These are phyloP conservation scores for Chalara sp. DNA, from an alignment of 2,329 filamentous ascomycete species.

Conservation along the genomic window DNA sequence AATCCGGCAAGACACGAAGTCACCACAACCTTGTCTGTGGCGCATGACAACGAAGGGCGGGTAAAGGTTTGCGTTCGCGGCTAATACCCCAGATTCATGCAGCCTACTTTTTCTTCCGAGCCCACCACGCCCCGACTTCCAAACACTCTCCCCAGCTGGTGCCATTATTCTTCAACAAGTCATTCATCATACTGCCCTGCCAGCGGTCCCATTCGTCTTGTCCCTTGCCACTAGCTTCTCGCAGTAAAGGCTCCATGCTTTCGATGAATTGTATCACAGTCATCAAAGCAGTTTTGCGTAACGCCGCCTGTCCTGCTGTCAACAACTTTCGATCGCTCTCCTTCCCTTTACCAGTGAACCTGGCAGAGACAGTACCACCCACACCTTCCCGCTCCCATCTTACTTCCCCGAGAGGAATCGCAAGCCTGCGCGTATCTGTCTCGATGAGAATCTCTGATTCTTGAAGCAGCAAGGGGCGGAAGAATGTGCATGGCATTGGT, in stretches of 20 bases:
- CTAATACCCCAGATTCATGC: not conserved
- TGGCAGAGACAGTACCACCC: constrained; percentile 53
- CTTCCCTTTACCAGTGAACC: constrained; percentile 43
- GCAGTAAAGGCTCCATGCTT: constrained; percentile 73
- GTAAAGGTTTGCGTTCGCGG: not conserved
- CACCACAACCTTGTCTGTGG: too few species aligned
- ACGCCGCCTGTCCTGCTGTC: constrained; percentile 59
- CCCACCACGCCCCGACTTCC: constrained; percentile 82
- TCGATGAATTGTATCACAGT: constrained; percentile 80
- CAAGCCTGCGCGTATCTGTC: constrained; percentile 68
- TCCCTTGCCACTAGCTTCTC: constrained; percentile 78
- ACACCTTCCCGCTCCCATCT: constrained; percentile 79
- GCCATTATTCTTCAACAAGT: constrained; percentile 72
- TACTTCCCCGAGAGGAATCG: constrained; percentile 79
- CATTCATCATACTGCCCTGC: constrained; percentile 80
- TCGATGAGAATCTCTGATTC: constrained; percentile 67
- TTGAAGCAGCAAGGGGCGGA: constrained; percentile 72
- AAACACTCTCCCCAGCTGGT: constrained; percentile 81
- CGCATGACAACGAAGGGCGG: too few species aligned
- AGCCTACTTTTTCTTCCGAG: constrained; percentile 67
- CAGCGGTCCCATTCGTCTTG: constrained; percentile 90
- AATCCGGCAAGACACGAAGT: too few species aligned
- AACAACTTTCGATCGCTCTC: constrained; percentile 21
- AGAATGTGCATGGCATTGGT: constrained; percentile 69
- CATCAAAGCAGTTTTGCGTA: constrained; percentile 73